Evolutionary conservation across 2,329 filamentous ascomycete genomes (phyloP).

Genomic region (Fusarium stilboides): DNA sequence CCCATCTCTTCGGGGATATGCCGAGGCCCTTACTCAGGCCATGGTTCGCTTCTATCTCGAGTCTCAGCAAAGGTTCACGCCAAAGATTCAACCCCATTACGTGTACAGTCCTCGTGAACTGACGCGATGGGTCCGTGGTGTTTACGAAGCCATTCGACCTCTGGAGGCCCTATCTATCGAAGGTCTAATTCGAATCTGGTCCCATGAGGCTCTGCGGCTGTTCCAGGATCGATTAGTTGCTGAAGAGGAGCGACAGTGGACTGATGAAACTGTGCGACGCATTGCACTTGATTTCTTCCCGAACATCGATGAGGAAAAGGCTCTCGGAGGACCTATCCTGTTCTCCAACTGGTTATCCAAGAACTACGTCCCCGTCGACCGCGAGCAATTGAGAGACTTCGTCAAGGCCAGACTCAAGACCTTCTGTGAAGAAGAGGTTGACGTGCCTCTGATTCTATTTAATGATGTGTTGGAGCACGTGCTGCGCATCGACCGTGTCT

Average conservation of each 20-base stretch:
- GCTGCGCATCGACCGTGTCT: slow-evolving; percentile 97
- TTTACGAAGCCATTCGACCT: slow-evolving; percentile 96
- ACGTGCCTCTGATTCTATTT: slow-evolving; percentile 98
- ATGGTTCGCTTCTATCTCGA: slow-evolving; percentile 98
- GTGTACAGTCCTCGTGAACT: slow-evolving; percentile 99
- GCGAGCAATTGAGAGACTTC: slow-evolving; percentile 95
- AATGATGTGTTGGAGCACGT: slow-evolving; percentile 99
- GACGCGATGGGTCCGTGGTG: slow-evolving; percentile 95
- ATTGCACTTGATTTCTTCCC: slow-evolving; percentile 95
- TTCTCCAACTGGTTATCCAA: slow-evolving; percentile 99
- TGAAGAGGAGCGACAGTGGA: slow-evolving; percentile 96
- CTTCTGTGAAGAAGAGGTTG: slow-evolving; percentile 99
- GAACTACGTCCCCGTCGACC: slow-evolving; percentile 97
- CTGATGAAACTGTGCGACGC: slow-evolving; percentile 85
- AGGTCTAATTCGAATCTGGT: slow-evolving; percentile 96
- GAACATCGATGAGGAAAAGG: slow-evolving; percentile 91
- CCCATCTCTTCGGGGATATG: slow-evolving; percentile 92
- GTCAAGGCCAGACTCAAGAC: slow-evolving; percentile 97
- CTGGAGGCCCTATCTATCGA: slow-evolving; percentile 90
- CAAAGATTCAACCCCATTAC: slow-evolving; percentile 97
- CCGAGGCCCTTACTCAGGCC: slow-evolving; percentile 92
- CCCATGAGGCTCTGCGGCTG: slow-evolving; percentile 93
- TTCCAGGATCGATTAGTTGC: slow-evolving; percentile 98
- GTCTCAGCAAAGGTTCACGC: slow-evolving; percentile 94
- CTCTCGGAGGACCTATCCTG: slow-evolving; percentile 91